Evolutionary conservation across 83 land plant species (phyloP), one percentile per base, ranked within the genome.

Genomic region (Thuja plicata): DNA sequence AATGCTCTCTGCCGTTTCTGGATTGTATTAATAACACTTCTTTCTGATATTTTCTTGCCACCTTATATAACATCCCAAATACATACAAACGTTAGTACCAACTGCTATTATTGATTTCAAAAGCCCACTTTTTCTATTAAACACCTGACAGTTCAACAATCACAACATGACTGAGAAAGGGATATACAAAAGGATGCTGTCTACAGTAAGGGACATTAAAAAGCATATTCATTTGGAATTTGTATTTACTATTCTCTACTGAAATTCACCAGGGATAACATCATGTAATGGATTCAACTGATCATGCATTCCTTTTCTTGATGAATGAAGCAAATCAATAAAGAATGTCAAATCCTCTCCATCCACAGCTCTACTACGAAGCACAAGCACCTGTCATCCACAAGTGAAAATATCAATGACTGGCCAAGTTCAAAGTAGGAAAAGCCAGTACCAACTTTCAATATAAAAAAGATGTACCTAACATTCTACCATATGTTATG

Each of bases 1-100:
- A 96, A 94, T 15, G 86, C 89, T 24, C 38, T 84, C 89, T 92
- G 93, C 38, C 97, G 88, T 89, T 89, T 94, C 87, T 77, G 74
- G 89, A 96, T 86, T 19, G 92, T 85, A 88, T 87, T 91, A 9
- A 91, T 82, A 62, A 95, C 90, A 74, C 88, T 87, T 60, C 85
- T 88, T 38, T 90, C 89, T 83, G 90, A 52, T 41, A 90, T 34
- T 57, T 86, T 85, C 82, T 90, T 94, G 60, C 84, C 85, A 78
- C 86, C 96, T 96, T 57, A 46, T 54, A 57, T 60, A 87, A 48
- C 76, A 52, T 46, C 19, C 8, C 45, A 43, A 50, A 50, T 34
- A 85, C 24, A 89, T 86, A 34, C 38, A 80, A 17, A 80, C 11
- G 30, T 80, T 40, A 80, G 46, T 41, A 46, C 15, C 11, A 80